These are phyloP conservation scores for Lagenaria siceraria DNA, from an alignment of 306 rosid genomes.

Conservation along the genomic window DNA sequence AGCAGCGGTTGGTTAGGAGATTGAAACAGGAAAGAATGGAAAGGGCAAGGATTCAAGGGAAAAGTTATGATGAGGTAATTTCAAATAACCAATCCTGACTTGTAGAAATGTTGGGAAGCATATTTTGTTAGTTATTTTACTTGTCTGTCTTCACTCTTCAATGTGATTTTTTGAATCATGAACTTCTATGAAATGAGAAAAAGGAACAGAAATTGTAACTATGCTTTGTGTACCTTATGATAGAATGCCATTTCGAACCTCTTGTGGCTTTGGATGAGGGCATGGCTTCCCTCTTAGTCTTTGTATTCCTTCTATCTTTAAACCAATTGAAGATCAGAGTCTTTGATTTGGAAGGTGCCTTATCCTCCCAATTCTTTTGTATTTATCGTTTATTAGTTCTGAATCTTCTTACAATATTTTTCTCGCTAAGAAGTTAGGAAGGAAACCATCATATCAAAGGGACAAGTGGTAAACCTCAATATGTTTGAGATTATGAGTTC, in stretches of 20 bases:
- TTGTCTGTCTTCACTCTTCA: background rate
- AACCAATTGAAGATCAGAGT: background rate
- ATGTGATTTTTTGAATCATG: background rate
- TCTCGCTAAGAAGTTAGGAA: background rate
- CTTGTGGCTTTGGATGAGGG: background rate
- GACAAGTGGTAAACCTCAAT: background rate
- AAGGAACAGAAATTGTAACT: background rate
- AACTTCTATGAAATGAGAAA: background rate
- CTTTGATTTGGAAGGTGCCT: background rate
- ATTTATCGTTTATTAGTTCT: background rate
- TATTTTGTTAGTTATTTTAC: background rate
- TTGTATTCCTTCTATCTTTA: background rate
- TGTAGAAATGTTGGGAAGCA: background rate
- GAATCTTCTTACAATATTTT: background rate
- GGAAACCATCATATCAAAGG: background rate
- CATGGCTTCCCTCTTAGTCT: background rate
- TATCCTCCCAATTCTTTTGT: background rate
- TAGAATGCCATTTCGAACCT: background rate
- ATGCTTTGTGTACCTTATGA: background rate
- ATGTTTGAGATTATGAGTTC: background rate
- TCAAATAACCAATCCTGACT: background rate
- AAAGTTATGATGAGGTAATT: constrained; percentile 79
- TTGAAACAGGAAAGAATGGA: constrained; percentile 71
- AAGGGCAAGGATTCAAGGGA: constrained; percentile 83
- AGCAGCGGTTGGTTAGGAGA: constrained; percentile 52